These are phyloP conservation scores for Naganishia vaughanmartiniae DNA, from an alignment of 768 basidiomycete genomes.

Conservation along the genomic window DNA sequence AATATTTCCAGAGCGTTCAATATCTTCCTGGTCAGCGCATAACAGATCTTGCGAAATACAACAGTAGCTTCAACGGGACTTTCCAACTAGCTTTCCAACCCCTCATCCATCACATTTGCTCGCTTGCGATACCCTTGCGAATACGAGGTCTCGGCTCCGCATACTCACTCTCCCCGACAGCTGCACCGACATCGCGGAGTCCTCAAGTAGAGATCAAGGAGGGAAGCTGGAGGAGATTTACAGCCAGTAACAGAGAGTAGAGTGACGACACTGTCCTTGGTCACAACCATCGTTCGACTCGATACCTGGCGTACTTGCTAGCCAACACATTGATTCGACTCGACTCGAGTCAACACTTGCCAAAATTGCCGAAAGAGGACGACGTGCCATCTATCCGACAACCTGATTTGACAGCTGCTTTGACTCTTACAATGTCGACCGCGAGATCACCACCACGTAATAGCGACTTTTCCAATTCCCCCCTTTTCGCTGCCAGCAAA, in stretches of 20 bases:
- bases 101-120: neutral
- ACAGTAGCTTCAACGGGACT: neutral
- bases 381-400: neutral
- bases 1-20: neutral
- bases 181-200: neutral
- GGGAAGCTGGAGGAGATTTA: too few relatives aligned
- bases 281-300: neutral
- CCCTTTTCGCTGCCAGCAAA: neutral
- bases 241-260: neutral
- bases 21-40: neutral
- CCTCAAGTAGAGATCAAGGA: too few relatives aligned
- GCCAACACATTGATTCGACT: neutral
- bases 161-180: neutral
- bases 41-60: neutral
- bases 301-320: neutral
- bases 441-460: neutral
- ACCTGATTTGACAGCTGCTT: neutral
- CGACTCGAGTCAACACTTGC: neutral
- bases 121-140: slow-evolving; percentile 20
- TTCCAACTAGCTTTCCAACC: neutral
- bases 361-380: neutral
- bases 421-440: slow-evolving; percentile 1
- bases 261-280: neutral
- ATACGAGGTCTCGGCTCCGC: slow-evolving; percentile 18
- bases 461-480: neutral